A percentile compares a stretch with the other conserved stretches of the same genome.
phyloP scores from a whole-genome alignment of 2,329 filamentous ascomycete species.

The Zymoseptoria passerinii region DNA sequence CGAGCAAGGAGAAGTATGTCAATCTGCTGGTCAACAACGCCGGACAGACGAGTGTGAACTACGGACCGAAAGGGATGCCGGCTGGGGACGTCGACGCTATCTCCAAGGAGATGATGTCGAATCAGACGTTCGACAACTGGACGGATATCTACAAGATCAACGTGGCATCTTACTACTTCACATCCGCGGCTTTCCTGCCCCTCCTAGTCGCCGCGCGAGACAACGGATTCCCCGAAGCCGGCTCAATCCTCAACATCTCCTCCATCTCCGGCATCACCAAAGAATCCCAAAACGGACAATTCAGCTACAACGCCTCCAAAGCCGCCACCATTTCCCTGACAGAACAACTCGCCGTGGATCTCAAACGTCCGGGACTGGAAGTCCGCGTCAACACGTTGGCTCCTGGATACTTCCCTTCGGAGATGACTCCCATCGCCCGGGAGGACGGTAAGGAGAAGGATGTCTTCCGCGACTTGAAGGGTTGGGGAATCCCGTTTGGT shows the following conservation, averaged over 20 bases:
- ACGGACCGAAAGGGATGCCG: conserved; percentile 18
- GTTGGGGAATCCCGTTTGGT: conserved; percentile 32
- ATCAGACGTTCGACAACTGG: conserved; percentile 36
- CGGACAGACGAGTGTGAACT: conserved; percentile 23
- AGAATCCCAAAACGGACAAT: conserved; percentile 38
- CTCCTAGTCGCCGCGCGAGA: conserved; percentile 36
- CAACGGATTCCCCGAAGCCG: conserved; percentile 34
- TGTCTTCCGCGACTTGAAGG: conserved; percentile 25
- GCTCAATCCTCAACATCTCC: conserved; percentile 39
- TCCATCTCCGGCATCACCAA: conserved; percentile 39
- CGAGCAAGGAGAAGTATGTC: conserved; percentile 24
- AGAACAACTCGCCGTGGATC: conserved; percentile 46
- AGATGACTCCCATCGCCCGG: conserved; percentile 47
- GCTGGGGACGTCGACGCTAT: conserved; percentile 44
- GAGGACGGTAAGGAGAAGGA: conserved; percentile 46
- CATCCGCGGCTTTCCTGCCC: conserved; percentile 39
- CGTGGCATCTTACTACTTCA: conserved; percentile 38
- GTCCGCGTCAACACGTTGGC: conserved; percentile 50
- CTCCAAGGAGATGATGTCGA: conserved; percentile 44
- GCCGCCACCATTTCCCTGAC: conserved; percentile 47
- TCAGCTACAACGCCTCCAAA: conserved; percentile 43
- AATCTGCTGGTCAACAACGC: conserved; percentile 30
- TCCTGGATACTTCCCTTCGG: conserved; percentile 48
- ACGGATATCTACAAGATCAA: conserved; percentile 38
- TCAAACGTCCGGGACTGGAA: conserved; percentile 43